Evolutionary conservation across 768 basidiomycete genomes (phyloP), one percentile per base, ranked within the genome.

Genomic region (Psilocybe tampanensis): DNA sequence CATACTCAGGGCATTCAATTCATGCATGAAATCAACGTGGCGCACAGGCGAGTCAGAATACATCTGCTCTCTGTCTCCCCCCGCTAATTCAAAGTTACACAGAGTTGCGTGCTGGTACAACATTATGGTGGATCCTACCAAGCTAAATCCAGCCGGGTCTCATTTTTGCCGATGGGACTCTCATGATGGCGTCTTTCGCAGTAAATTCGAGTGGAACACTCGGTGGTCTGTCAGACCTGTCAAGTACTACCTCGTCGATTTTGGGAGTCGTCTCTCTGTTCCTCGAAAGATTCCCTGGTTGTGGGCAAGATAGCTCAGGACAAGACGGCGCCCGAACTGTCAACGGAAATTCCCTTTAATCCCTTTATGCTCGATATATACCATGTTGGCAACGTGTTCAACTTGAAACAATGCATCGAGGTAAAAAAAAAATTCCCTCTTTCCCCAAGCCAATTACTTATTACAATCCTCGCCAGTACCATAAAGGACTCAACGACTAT

Each of bases 21-120:
- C n/a, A 19, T 56, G 34, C 55, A 56, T 18, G 47, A 56, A 41
- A 33, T 49, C 5, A 56, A 56, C 21, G 44, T 56, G 9, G 47
- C 47, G 6, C 47, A 49, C 39, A 56, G 55, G 55, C 49, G 21
- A 9, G 15, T 49, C 2, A n/a, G n/a, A 2, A 2, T 15, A 4
- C 32, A 8, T 39, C 9, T 36, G 23, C 17, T 26, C 29, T 11
- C 19, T 11, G 4, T n/a, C 19, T 21, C 26, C 11, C 6, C 18
- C 7, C 33, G 33, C 33, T 34, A 15, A 34, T n/a, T 56, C n/a
- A 9, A 21, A 12, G 11, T 19, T 34, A 7, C 29, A 21, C 60
- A 67, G 67, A 22, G 68, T 68, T 56, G 59, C 55, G 4, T 70
- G 66, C 36, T 52, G 19, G 19, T 22, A 36, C 21, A 67, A 67